These are phyloP conservation scores for Bruguiera hainesii DNA, from an alignment of 441 rosid species.

Conservation along the genomic window DNA sequence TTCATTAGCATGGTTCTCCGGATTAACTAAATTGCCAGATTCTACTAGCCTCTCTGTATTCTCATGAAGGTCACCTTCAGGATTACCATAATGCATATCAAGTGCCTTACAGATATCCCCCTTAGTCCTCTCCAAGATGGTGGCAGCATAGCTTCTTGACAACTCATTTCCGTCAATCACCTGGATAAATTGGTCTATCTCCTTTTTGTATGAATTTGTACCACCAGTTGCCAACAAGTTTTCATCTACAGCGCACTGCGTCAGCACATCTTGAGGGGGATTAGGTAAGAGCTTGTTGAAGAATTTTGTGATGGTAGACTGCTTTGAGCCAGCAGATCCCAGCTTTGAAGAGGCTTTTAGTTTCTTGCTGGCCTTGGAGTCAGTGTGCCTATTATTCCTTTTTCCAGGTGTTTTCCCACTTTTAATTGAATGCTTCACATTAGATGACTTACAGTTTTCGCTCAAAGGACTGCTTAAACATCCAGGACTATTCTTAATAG, in stretches of 20 bases:
- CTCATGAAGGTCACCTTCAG: slow-evolving; percentile 34
- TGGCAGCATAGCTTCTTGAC: slow-evolving; percentile 55
- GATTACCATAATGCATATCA: slow-evolving; percentile 53
- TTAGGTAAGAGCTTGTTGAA: slow-evolving; percentile 47
- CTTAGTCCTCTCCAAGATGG: slow-evolving; percentile 52
- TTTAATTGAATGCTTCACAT: slow-evolving; percentile 31
- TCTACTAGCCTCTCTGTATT: slow-evolving; percentile 21
- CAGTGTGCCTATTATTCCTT: slow-evolving; percentile 40
- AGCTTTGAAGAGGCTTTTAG: slow-evolving; percentile 41
- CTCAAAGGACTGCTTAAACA: slow-evolving; percentile 25
- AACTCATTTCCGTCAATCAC: slow-evolving; percentile 55
- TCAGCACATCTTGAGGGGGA: slow-evolving; percentile 33
- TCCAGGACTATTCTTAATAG: slow-evolving; percentile 29
- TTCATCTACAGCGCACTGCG: slow-evolving; percentile 34
- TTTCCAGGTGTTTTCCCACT: slow-evolving; percentile 40
- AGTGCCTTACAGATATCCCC: slow-evolving; percentile 73
- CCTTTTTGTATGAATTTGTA: slow-evolving; percentile 29
- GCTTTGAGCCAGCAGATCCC: slow-evolving; percentile 53
- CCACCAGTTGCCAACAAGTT: slow-evolving; percentile 26
- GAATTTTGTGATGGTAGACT: slow-evolving; percentile 67
- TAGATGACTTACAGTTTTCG: slow-evolving; percentile 36
- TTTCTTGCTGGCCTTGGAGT: slow-evolving; percentile 54
- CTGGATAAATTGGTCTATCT: slow-evolving; percentile 54
- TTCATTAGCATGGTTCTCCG: slow-evolving; percentile 21
- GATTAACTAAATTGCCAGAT: slow-evolving; percentile 29